Percentiles rank a stretch among this genome's conserved stretches.
Evolutionary conservation across 2,329 filamentous ascomycete genomes (phyloP).

Genomic region (Ophiosphaerella narmari): DNA sequence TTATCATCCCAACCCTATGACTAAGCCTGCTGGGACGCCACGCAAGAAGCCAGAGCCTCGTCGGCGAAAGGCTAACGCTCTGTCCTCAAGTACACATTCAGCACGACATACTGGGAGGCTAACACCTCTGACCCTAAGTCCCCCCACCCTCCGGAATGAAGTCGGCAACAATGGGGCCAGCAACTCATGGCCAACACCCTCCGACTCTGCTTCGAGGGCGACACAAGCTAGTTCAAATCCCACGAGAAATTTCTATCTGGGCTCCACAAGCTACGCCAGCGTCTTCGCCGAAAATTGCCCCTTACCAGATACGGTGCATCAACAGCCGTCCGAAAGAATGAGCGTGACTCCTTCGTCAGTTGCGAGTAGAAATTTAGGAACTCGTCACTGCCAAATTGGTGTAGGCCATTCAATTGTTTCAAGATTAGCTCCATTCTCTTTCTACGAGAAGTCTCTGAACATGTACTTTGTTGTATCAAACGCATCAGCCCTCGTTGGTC

Average conservation of each 20-base stretch:
- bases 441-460: constrained; percentile 34
- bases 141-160: constrained; percentile 35
- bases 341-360: constrained; percentile 25
- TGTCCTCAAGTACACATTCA: constrained; percentile 12
- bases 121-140: constrained; percentile 31
- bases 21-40: constrained; percentile 41
- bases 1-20: constrained; percentile 45
- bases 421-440: constrained; percentile 32
- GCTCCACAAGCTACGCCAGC: constrained; percentile 44
- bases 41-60: constrained; percentile 42
- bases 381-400: constrained; percentile 35
- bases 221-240: constrained; percentile 27
- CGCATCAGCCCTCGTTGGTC: constrained; percentile 32
- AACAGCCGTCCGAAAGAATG: constrained; percentile 33
- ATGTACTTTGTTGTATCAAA: constrained; percentile 35
- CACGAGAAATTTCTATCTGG: constrained; percentile 37
- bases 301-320: constrained; percentile 35
- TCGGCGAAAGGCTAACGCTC: constrained; percentile 27
- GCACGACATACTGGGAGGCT: constrained; percentile 23
- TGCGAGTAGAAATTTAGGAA: constrained; percentile 22
- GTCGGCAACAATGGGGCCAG: constrained; percentile 10
- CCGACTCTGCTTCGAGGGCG: constrained; percentile 29
- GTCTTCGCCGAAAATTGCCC: constrained; percentile 39
- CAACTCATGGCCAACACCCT: constrained; percentile 37
- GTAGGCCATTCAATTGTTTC: constrained; percentile 35